phyloP scores from a whole-genome alignment of 2,329 filamentous ascomycete genomes.

The Aspergillus persii region DNA sequence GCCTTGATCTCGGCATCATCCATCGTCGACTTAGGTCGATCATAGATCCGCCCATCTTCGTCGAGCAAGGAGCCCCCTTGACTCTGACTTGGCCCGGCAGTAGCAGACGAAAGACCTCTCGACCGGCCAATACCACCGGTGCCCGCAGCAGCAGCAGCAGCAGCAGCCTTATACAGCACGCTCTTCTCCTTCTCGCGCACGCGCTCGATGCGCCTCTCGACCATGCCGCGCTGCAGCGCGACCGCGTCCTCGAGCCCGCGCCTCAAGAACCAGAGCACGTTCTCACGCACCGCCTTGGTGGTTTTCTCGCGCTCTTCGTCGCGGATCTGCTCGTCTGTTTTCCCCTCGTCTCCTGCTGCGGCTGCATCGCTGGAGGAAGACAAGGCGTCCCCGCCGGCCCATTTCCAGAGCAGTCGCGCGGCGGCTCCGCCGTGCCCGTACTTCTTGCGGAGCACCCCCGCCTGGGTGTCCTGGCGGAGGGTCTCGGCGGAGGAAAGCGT shows the following conservation, averaged over 20 bases:
- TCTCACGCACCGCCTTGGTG: slow-evolving; percentile 70
- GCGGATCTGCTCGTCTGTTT: slow-evolving; percentile 64
- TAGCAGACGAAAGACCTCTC: slow-evolving; percentile 4
- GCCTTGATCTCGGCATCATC: slow-evolving; percentile 29
- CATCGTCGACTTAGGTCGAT: slow-evolving; percentile 27
- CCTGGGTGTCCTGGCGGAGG: slow-evolving; percentile 73
- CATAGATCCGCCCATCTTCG: slow-evolving; percentile 18
- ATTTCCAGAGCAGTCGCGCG: slow-evolving; percentile 57
- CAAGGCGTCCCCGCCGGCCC: slow-evolving; percentile 55
- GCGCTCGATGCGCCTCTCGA: slow-evolving; percentile 80
- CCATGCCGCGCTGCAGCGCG: slow-evolving; percentile 81
- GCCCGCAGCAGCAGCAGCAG: neutral
- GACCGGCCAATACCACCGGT: neutral
- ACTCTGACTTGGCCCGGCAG: neutral
- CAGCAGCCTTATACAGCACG: slow-evolving; percentile 65
- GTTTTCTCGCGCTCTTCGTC: slow-evolving; percentile 71
- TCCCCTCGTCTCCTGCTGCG: slow-evolving; percentile 45
- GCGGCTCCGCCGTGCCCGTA: slow-evolving; percentile 55
- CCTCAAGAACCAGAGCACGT: slow-evolving; percentile 78
- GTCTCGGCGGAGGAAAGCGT: slow-evolving; percentile 79
- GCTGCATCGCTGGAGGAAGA: slow-evolving; percentile 23
- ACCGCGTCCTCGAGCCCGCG: slow-evolving; percentile 73
- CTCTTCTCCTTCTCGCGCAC: slow-evolving; percentile 89
- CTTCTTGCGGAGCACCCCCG: slow-evolving; percentile 69
- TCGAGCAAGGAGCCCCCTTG: slow-evolving; percentile 8